Conservation (phyloP, 2,329 filamentous ascomycete genomes). For the Lachnellula cervina region DNA sequence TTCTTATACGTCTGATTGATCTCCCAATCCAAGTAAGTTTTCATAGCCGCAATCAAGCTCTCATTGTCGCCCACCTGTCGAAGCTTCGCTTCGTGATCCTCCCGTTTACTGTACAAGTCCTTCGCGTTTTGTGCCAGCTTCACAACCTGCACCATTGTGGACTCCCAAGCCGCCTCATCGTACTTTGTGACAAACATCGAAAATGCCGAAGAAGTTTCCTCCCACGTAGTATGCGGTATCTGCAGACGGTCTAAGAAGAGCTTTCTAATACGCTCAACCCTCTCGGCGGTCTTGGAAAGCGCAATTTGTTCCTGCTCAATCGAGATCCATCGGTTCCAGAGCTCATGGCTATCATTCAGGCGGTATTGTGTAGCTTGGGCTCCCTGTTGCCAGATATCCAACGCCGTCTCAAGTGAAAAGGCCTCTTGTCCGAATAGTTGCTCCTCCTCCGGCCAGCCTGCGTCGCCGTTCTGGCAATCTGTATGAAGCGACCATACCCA, state of each 20-base stretch:
- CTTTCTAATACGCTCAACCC: conserved; percentile 60
- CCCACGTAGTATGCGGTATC: conserved; percentile 70
- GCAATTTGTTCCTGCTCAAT: conserved; percentile 65
- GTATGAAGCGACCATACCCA: conserved; percentile 70
- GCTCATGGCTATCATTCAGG: conserved; percentile 68
- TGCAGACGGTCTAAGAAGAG: conserved; percentile 67
- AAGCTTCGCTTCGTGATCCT: conserved; percentile 63
- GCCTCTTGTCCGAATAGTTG: conserved; percentile 63
- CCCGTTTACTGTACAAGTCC: conserved; percentile 57
- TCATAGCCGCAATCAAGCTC: conserved; percentile 47
- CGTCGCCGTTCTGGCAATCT: conserved; percentile 53
- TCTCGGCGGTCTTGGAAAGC: conserved; percentile 48
- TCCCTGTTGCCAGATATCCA: conserved; percentile 67
- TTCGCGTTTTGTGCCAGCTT: conserved; percentile 60
- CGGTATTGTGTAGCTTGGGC: conserved; percentile 69
- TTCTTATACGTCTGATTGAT: conserved; percentile 56
- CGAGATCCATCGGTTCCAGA: conserved; percentile 76
- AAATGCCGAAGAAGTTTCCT: conserved; percentile 68
- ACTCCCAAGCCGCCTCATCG: conserved; percentile 66
- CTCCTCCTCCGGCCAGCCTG: conserved; percentile 62
- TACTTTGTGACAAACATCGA: conserved; percentile 71
- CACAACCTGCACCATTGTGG: conserved; percentile 65
- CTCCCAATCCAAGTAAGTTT: conserved; percentile 84
- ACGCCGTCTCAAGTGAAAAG: conserved; percentile 62
- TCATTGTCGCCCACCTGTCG: conserved; percentile 55